A percentile compares a stretch with the other conserved stretches of the same genome.
These are phyloP conservation scores for Allantophomopsis cytisporea DNA, from an alignment of 2,329 filamentous ascomycete species.

Conservation along the genomic window DNA sequence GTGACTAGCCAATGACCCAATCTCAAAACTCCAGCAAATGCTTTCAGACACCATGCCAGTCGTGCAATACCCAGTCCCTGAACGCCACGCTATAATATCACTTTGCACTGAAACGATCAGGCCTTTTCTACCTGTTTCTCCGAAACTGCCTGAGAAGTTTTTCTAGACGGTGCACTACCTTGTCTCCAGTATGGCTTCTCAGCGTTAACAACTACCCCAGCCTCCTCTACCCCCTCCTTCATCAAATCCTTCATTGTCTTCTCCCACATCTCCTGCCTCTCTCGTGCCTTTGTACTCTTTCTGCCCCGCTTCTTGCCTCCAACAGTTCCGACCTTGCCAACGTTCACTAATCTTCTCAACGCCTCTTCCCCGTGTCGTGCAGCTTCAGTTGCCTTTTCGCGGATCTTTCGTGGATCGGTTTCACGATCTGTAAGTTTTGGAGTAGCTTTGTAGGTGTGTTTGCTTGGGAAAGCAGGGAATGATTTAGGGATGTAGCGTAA, in stretches of 20 bases:
- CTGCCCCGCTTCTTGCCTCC: constrained; percentile 43
- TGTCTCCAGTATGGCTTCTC: constrained; percentile 37
- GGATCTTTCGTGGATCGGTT: constrained; percentile 40
- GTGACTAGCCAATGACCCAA: not conserved
- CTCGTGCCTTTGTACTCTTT: constrained; percentile 33
- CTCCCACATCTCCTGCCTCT: constrained; percentile 48
- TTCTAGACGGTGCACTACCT: constrained; percentile 1
- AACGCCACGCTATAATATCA: not conserved
- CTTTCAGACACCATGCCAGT: not conserved
- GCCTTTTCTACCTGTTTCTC: not conserved
- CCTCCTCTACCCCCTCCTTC: constrained; percentile 28
- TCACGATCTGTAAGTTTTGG: constrained; percentile 30
- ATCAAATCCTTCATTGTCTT: constrained; percentile 40
- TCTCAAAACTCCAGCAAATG: not conserved
- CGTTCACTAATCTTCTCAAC: constrained; percentile 41
- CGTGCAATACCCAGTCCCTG: not conserved
- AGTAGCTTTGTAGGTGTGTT: constrained; percentile 49
- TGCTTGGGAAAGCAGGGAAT: constrained; percentile 49
- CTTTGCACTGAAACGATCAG: not conserved
- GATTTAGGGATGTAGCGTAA: constrained; percentile 41
- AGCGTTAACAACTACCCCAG: constrained; percentile 52
- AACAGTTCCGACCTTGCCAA: constrained; percentile 49
- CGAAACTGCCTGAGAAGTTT: not conserved
- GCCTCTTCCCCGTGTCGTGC: constrained; percentile 50
- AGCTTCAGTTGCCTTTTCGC: constrained; percentile 43